Percentiles rank a stretch among this genome's conserved stretches.
phyloP scores from a whole-genome alignment of 805 yeast genomes.

The Geotrichum ghanense region DNA sequence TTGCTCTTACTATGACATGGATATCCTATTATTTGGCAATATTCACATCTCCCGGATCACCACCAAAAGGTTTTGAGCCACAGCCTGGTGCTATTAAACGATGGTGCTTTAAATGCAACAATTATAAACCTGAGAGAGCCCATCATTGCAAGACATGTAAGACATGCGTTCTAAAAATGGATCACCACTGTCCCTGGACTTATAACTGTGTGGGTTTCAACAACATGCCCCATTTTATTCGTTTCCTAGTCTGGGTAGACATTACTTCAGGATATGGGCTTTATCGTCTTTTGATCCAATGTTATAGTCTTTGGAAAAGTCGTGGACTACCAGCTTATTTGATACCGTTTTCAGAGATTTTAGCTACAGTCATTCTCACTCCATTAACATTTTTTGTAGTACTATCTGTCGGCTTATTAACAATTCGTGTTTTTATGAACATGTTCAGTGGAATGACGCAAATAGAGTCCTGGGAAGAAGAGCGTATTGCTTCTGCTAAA shows the following conservation, averaged over 20 bases:
- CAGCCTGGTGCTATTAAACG: constrained; percentile 42
- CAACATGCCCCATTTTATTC: constrained; percentile 67
- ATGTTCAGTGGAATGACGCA: constrained; percentile 64
- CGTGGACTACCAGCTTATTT: constrained; percentile 29
- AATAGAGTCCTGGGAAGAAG: constrained; percentile 88
- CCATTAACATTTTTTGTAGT: constrained; percentile 50
- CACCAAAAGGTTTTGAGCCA: constrained; percentile 40
- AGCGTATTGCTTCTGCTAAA: constrained; percentile 60
- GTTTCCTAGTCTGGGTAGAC: constrained; percentile 60
- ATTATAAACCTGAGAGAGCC: constrained; percentile 67
- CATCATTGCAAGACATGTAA: constrained; percentile 71
- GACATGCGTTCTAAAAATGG: constrained; percentile 78
- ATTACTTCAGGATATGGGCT: constrained; percentile 28
- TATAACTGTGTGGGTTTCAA: constrained; percentile 75
- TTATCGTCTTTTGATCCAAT: constrained; percentile 31
- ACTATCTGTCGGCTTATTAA: constrained; percentile 46
- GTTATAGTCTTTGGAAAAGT: constrained; percentile 28
- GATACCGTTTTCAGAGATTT: constrained; percentile 39
- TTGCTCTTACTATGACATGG: constrained; percentile 50
- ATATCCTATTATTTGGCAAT: constrained; percentile 65
- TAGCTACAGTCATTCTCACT: constrained; percentile 41
- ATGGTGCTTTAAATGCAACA: constrained; percentile 64
- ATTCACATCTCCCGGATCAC: constrained; percentile 51
- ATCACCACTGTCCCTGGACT: constrained; percentile 94
- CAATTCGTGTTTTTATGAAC: constrained; percentile 49